Conservation (phyloP, 768 basidiomycete species). For the Lentinus tigrinus region DNA sequence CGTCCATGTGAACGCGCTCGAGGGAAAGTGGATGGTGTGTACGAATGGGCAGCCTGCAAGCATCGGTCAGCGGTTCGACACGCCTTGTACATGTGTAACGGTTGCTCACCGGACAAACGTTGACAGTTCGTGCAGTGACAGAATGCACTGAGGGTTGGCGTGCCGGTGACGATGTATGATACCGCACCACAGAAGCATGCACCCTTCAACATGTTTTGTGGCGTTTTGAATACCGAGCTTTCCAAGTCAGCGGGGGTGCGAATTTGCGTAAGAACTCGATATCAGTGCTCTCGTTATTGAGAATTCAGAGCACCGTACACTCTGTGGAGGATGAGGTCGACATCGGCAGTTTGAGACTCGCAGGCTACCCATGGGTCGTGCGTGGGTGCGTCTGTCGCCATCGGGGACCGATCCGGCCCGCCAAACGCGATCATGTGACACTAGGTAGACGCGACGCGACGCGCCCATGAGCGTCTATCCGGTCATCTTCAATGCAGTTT, state of each 20-base stretch:
- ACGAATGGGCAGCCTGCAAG: slow-evolving; percentile 57
- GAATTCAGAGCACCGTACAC: too few species aligned
- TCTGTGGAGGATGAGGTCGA: too few species aligned
- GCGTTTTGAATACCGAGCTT: too few species aligned
- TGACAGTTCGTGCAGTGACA: slow-evolving; percentile 77
- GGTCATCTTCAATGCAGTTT: too few species aligned
- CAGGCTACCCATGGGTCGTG: too few species aligned
- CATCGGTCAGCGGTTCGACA: background rate
- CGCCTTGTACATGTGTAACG: background rate
- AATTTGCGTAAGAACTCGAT: too few species aligned
- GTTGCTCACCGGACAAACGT: slow-evolving; percentile 46
- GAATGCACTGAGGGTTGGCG: slow-evolving; percentile 55
- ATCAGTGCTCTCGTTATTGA: too few species aligned
- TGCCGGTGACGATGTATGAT: slow-evolving; percentile 46
- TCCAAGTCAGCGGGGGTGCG: too few species aligned
- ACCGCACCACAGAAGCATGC: slow-evolving; percentile 59
- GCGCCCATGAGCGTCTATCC: background rate
- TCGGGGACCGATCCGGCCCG: too few species aligned
- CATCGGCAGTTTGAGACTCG: too few species aligned
- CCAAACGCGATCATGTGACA: background rate
- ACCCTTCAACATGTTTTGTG: slow-evolving; percentile 31
- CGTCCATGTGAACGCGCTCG: slow-evolving; percentile 54
- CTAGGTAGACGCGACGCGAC: background rate
- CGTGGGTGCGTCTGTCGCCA: too few species aligned
- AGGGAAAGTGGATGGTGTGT: slow-evolving; percentile 57